phyloP scores from a whole-genome alignment of 192 early-diverging fungal genomes.

The Umbelopsis ramanniana region DNA sequence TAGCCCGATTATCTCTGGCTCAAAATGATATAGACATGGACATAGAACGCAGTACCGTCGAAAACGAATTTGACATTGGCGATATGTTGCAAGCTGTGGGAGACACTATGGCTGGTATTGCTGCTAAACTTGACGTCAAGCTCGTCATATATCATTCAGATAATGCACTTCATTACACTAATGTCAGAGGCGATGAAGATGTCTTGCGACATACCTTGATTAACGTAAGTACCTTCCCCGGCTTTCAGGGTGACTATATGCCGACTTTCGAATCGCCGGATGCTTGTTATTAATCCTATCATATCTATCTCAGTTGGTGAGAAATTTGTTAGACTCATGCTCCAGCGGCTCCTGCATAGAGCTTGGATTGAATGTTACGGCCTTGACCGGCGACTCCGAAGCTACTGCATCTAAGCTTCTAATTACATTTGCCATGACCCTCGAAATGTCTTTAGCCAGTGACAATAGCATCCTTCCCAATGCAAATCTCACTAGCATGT shows the following conservation, averaged over 20 bases:
- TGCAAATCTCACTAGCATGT: conserved; percentile 34
- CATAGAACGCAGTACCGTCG: conserved; percentile 6
- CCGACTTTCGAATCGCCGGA: too few relatives aligned
- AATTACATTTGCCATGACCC: conserved; percentile 28
- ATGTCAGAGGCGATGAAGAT: conserved; percentile 58
- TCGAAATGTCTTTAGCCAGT: conserved; percentile 20
- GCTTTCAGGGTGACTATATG: too few relatives aligned
- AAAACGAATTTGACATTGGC: conserved; percentile 57
- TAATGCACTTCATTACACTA: conserved; percentile 53
- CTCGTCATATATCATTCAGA: conserved; percentile 60
- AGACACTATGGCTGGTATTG: conserved; percentile 61
- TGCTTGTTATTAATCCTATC: conserved; percentile 17
- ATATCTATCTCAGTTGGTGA: conserved; percentile 47
- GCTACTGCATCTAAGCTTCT: background rate
- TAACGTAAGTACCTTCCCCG: conserved; percentile 50
- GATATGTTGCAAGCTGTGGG: conserved; percentile 59
- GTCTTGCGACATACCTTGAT: conserved; percentile 56
- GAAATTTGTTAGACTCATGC: conserved; percentile 52
- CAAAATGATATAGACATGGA: conserved; percentile 41
- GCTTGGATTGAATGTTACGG: conserved; percentile 47
- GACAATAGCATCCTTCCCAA: conserved; percentile 27
- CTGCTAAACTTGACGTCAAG: conserved; percentile 54
- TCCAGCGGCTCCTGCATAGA: conserved; percentile 56
- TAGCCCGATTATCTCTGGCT: conserved; percentile 46
- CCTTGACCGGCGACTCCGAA: background rate